Percentiles rank a stretch among this genome's conserved stretches.
Conservation (phyloP, 164 flowering plant species). For the Berberis thunbergii region DNA sequence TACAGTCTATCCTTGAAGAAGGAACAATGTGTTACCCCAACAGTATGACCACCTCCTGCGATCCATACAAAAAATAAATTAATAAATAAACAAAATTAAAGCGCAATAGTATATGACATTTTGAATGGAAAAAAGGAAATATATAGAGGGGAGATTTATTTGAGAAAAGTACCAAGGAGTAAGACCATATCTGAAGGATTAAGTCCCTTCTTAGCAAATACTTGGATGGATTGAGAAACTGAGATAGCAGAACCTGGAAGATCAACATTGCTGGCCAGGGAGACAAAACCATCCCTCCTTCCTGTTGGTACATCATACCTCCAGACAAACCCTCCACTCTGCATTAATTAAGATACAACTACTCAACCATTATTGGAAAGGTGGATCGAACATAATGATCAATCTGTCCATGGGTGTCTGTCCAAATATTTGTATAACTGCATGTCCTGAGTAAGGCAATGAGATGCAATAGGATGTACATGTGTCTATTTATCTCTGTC, state of each 20-base stretch:
- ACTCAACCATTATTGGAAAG: too few relatives aligned
- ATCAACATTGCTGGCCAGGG: constrained; percentile 18
- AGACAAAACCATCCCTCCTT: constrained; percentile 29
- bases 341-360: neutral
- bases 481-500: too few relatives aligned
- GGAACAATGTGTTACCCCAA: neutral
- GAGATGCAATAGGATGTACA: too few relatives aligned
- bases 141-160: neutral
- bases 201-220: constrained; percentile 26
- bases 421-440: too few relatives aligned
- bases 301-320: constrained; percentile 30
- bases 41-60: neutral
- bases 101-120: neutral
- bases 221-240: constrained; percentile 18
- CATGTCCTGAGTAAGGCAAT: too few relatives aligned
- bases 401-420: too few relatives aligned
- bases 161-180: constrained; percentile 34
- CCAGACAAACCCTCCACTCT: constrained; percentile 18
- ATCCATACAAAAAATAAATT: neutral
- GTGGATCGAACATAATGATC: too few relatives aligned
- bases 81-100: neutral
- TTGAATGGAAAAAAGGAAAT: neutral
- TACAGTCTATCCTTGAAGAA: neutral
- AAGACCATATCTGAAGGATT: constrained; percentile 25
- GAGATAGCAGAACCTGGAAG: constrained; percentile 27